Conservation (phyloP, 2,329 filamentous ascomycete genomes). For the Cytospora chrysosperma region DNA sequence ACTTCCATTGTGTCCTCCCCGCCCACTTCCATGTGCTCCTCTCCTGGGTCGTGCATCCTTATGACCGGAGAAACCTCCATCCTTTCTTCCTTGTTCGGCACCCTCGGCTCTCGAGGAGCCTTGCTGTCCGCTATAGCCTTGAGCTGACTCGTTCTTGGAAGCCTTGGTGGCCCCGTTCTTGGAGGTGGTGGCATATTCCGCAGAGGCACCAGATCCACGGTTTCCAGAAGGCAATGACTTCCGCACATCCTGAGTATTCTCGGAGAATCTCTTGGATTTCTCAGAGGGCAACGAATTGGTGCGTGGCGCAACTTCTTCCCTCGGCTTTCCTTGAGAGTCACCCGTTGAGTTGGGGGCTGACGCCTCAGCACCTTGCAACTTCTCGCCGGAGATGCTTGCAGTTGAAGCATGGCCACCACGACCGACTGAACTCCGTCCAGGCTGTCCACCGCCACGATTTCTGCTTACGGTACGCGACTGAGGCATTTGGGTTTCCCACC, state of each 20-base stretch:
- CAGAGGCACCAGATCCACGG: slow-evolving; percentile 14
- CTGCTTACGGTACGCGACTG: slow-evolving; percentile 45
- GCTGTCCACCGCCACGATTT: slow-evolving; percentile 49
- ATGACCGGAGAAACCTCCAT: slow-evolving; percentile 18
- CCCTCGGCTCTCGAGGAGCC: slow-evolving; percentile 9
- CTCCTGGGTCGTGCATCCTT: slow-evolving; percentile 20
- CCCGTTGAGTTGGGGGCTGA: slow-evolving; percentile 1
- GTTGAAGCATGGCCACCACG: slow-evolving; percentile 27
- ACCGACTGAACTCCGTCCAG: slow-evolving; percentile 38
- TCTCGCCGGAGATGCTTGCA: slow-evolving; percentile 30
- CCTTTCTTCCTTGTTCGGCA: slow-evolving; percentile 18
- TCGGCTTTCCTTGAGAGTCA: slow-evolving; percentile 16
- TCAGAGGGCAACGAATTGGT: slow-evolving; percentile 16
- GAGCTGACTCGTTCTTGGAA: slow-evolving; percentile 13
- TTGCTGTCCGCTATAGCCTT: slow-evolving; percentile 6
- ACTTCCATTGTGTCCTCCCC: slow-evolving; percentile 21
- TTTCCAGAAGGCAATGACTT: slow-evolving; percentile 15
- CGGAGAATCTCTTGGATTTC: slow-evolving; percentile 22
- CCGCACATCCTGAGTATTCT: slow-evolving; percentile 11
- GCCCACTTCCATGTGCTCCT: slow-evolving; percentile 19
- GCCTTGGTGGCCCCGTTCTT: slow-evolving; percentile 21
- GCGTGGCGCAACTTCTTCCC: slow-evolving; percentile 16
- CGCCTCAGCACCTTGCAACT: slow-evolving; percentile 18
- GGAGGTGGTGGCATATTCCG: slow-evolving; percentile 13
- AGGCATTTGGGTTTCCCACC: slow-evolving; percentile 81